Base-by-base conservation (phyloP, 2,329 filamentous ascomycete species). In the Aureobasidium sp. region DNA sequence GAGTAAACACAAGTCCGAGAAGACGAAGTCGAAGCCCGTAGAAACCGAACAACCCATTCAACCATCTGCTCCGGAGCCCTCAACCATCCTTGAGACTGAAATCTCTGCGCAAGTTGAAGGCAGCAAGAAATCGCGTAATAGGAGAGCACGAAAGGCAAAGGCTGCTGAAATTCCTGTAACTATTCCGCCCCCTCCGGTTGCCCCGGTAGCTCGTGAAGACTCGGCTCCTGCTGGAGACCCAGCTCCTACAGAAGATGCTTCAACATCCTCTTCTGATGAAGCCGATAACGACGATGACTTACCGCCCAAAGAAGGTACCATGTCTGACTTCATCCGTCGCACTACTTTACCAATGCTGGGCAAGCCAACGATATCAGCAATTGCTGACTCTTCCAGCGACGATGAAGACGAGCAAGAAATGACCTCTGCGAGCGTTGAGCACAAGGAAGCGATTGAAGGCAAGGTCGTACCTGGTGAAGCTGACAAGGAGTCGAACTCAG, bases 321-420 rank as follows among this genome's bases (percentile, higher is more conserved):
- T 58, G 34, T 39, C 42, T 39, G 31, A 48, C n/a, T 58, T 39
- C 17, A 20, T 48, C 8, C 29, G 41, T 20, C 55, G 55, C 31
- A 58, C 55, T 12, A 20, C 55, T 17, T 20, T 58, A 22, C 55
- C 55, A 25, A 15, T 48, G 5, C 17, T 39, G 31, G 55, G 55
- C 42, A 58, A 47, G 34, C 55, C 55, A 15, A 58, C 42, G 14
- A 57, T 57, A 20, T 57, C 53, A 34, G 41, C 53, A 36, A 45
- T n/a, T 25, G 39, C 53, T 5, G 37, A 56, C 31, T 25, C 52
- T 31, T 56, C 52, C 15, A 56, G 52, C 37, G 52, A 56, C 12
- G 22, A 44, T 37, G 52, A 56, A 56, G 12, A 56, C 9, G 36
- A 42, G 22, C 31, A 39, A 29, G 36, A 29, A 3, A 17, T 36